Base-by-base conservation (phyloP, 805 yeast genomes). In the Blastobotrys muscicola region DNA sequence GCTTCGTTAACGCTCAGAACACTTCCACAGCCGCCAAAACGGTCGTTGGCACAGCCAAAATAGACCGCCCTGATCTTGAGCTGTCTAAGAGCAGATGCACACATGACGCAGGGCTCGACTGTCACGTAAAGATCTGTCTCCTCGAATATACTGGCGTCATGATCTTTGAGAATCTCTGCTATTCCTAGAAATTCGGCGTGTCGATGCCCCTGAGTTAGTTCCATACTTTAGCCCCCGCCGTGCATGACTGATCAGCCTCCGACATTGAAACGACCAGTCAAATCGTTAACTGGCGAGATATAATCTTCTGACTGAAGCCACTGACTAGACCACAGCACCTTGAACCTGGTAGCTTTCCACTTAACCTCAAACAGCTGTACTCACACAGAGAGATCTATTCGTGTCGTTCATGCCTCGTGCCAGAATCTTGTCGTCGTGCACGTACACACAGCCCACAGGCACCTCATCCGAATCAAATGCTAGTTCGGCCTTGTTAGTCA, bases 21-120 rank as follows among this genome's bases (percentile, higher is more conserved):
- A 0, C 94, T 80, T 0, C 97, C 97, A 60, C 89, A 89, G 0
- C 98, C 97, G 0, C 98, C 98, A 65, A 92, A 92, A 38, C 97
- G 65, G 49, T 90, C 97, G 59, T 92, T 92, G 0, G 86, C 92
- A 56, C 96, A 89, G 0, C 98, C 97, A 56, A 85, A 92, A 38
- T 79, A 78, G 1, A 90, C 95, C 34, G 69, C 67, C 29, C 75
- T 63, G 8, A 92, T 76, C 1, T 82, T 81, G 38, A 89, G 60
- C 53, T 92, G 98, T 46, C 89, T 72, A 34, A 92, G 64, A 2
- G 95, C 87, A 34, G 92, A 78, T 0, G 96, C 97, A 66, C 98
- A 92, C 98, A 92, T 92, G 6, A 92, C 82, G 59, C 98, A 92
- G 0, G 98, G 98, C 62, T 92, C 98, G 0, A 92, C 97, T 0